phyloP scores from a whole-genome alignment of 2,329 filamentous ascomycete genomes.

The Didymella segeticola region DNA sequence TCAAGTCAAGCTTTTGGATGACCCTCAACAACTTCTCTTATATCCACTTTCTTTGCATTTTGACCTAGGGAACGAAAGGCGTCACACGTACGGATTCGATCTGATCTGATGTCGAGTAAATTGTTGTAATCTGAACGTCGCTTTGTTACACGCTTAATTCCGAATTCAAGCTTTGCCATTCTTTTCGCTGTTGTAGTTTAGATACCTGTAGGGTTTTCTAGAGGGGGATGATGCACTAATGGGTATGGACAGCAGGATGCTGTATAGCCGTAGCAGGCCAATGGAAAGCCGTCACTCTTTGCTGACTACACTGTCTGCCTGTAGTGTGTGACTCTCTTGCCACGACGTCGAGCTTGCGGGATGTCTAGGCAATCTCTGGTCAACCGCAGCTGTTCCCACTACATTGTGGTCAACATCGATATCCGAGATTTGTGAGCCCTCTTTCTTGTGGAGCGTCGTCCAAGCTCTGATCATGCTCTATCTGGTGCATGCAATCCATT shows the following conservation, averaged over 20 bases:
- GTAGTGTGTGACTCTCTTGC: background rate
- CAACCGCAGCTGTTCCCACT: no score
- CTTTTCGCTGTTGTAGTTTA: constrained; percentile 33
- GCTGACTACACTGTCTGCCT: no score
- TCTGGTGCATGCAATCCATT: no score
- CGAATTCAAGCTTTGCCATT: constrained; percentile 21
- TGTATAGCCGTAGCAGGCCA: background rate
- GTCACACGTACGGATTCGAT: constrained; percentile 16
- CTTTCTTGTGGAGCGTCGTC: no score
- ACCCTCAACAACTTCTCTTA: constrained; percentile 17
- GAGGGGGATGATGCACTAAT: constrained; percentile 12
- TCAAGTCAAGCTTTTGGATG: constrained; percentile 3
- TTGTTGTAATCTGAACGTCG: constrained; percentile 33
- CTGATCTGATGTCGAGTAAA: constrained; percentile 26
- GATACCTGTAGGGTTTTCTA: constrained; percentile 31
- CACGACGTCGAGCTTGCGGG: no score
- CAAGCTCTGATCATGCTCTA: no score
- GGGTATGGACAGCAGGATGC: constrained; percentile 1
- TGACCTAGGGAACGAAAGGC: constrained; percentile 20
- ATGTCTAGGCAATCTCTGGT: no score
- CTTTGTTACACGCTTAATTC: constrained; percentile 23
- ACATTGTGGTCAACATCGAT: no score
- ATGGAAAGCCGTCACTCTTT: constrained; percentile 9
- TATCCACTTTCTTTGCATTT: constrained; percentile 24
- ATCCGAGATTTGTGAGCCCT: no score